Evolutionary conservation across 306 rosid genomes (phyloP).

Genomic region (Fragaria iinumae): DNA sequence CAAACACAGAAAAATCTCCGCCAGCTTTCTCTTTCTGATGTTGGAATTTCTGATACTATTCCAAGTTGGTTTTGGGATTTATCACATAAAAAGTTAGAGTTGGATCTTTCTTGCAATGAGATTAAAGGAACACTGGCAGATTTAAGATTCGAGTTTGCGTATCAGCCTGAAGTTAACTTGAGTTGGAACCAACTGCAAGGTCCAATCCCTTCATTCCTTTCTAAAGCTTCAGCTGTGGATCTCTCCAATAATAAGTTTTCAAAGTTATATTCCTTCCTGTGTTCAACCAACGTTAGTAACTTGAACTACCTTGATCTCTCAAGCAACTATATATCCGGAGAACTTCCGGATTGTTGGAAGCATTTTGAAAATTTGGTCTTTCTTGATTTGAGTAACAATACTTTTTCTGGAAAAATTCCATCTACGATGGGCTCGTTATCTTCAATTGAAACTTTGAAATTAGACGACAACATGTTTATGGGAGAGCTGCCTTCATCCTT

Average conservation of each 20-base stretch:
- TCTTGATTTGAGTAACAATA: slow-evolving; percentile 1
- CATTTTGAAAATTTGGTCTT: not conserved
- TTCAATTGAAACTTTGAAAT: not conserved
- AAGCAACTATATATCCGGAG: not conserved
- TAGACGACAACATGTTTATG: not conserved
- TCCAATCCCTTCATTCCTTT: slow-evolving; percentile 21
- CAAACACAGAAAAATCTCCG: not conserved
- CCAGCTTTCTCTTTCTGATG: not conserved
- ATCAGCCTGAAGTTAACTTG: not conserved
- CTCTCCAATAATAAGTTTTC: slow-evolving; percentile 19
- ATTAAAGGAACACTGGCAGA: not conserved
- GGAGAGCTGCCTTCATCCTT: slow-evolving; percentile 5
- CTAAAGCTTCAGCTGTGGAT: not conserved
- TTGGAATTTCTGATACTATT: not conserved
- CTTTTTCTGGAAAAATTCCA: slow-evolving; percentile 11
- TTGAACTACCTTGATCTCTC: not conserved
- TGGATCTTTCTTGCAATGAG: slow-evolving; percentile 19
- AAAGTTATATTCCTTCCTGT: not conserved
- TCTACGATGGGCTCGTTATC: not conserved
- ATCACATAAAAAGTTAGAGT: rapidly evolving
- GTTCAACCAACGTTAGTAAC: not conserved
- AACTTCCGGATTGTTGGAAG: not conserved
- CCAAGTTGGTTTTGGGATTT: slow-evolving; percentile 22
- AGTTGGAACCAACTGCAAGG: slow-evolving; percentile 21
- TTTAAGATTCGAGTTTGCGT: not conserved